Conservation (phyloP, 148 eudicot species). For the Linanthus parryae region DNA sequence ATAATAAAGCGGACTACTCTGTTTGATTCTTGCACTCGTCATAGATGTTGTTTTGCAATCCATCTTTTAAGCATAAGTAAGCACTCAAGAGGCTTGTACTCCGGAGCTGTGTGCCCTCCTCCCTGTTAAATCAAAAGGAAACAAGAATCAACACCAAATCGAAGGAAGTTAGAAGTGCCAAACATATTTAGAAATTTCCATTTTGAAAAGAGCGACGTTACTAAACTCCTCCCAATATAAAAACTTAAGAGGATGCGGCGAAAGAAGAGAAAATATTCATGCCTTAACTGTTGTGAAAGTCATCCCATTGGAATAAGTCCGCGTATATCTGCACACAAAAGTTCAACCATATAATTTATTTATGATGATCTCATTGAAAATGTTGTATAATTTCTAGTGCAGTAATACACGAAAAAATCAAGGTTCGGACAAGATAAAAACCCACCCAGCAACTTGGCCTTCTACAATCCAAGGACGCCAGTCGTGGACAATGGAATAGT, state of each 20-base stretch:
- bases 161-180: too few species aligned
- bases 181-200: too few species aligned
- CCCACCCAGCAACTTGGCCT: slow-evolving; percentile 47
- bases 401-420: background rate
- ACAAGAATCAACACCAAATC: background rate
- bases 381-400: background rate
- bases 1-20: background rate
- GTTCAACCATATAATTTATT: too few species aligned
- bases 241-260: too few species aligned
- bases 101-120: slow-evolving; percentile 18
- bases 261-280: too few species aligned
- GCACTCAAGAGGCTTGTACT: slow-evolving; percentile 14
- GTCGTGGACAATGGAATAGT: slow-evolving; percentile 27
- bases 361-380: background rate
- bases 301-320: slow-evolving; percentile 23
- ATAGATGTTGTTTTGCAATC: background rate
- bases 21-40: background rate
- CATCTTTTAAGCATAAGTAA: slow-evolving; percentile 9
- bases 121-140: background rate
- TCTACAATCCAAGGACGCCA: slow-evolving; percentile 38
- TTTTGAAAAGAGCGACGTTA: too few species aligned
- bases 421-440: background rate
- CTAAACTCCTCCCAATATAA: too few species aligned
- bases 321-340: slow-evolving; percentile 17
- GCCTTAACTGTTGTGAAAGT: slow-evolving; percentile 30